A percentile compares a stretch with the other conserved stretches of the same genome.
These are phyloP conservation scores for Coemansia sp. DNA, from an alignment of 192 early-diverging fungal species.

Conservation along the genomic window DNA sequence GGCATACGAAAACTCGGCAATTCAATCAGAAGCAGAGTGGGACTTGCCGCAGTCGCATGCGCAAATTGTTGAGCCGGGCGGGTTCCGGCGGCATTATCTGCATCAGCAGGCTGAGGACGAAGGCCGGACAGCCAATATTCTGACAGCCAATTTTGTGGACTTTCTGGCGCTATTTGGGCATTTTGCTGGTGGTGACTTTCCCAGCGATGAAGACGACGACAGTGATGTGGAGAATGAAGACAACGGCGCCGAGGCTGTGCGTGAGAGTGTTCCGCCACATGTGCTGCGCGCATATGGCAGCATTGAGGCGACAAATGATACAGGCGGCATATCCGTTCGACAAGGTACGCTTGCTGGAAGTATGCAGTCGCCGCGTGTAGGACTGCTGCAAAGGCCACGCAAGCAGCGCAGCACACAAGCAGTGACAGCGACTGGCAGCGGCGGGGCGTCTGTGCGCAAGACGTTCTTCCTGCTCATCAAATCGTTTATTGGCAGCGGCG, in stretches of 20 bases:
- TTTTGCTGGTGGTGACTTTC: constrained; percentile 89
- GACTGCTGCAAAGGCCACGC: not conserved
- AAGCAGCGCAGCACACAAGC: not conserved
- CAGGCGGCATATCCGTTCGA: too few relatives aligned
- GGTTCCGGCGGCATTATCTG: constrained; percentile 84
- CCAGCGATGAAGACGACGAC: constrained; percentile 69
- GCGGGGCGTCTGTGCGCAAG: constrained; percentile 60
- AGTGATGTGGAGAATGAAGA: constrained; percentile 19
- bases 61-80: constrained; percentile 71
- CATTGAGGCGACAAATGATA: not conserved
- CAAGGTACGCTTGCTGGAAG: too few relatives aligned
- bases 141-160: constrained; percentile 85
- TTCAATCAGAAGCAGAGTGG: constrained; percentile 46
- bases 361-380: not conserved
- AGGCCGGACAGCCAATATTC: constrained; percentile 62
- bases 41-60: constrained; percentile 50
- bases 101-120: constrained; percentile 63
- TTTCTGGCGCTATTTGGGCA: constrained; percentile 89
- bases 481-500: constrained; percentile 76
- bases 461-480: constrained; percentile 75
- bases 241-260: not conserved
- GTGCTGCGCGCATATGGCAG: not conserved
- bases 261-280: not conserved
- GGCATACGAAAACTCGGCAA: constrained; percentile 7
- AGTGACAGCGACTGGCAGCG: not conserved